phyloP scores from a whole-genome alignment of 2,329 filamentous ascomycete genomes.

The Aphanocladium album region DNA sequence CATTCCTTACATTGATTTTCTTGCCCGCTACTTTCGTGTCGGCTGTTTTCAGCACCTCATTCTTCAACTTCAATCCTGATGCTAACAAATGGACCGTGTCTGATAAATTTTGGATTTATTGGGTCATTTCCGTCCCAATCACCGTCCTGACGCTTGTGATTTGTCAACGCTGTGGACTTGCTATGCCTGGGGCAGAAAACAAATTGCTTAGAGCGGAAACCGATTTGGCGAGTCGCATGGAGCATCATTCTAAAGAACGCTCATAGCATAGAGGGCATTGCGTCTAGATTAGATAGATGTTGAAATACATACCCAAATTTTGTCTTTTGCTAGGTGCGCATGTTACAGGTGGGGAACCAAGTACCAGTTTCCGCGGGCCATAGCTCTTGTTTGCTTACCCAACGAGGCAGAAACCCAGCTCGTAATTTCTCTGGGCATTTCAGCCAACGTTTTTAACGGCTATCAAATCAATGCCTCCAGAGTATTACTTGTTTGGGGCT shows the following conservation, averaged over 20 bases:
- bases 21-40: slow-evolving; percentile 48
- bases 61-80: slow-evolving; percentile 32
- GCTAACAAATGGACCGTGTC: slow-evolving; percentile 20
- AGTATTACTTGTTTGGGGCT: no score
- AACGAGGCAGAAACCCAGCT: no score
- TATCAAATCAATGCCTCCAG: no score
- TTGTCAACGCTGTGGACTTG: background rate
- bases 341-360: no score
- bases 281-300: no score
- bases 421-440: no score
- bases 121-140: background rate
- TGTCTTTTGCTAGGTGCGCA: no score
- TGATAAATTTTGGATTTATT: slow-evolving; percentile 30
- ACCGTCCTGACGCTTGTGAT: background rate
- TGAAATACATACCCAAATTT: no score
- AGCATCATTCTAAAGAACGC: background rate
- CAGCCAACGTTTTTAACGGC: no score
- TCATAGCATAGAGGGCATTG: no score
- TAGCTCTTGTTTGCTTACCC: no score
- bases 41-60: slow-evolving; percentile 42
- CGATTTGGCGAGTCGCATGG: background rate
- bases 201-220: background rate
- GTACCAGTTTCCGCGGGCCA: no score
- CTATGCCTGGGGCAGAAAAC: background rate
- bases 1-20: slow-evolving; percentile 43